Evolutionary conservation across 306 rosid genomes (phyloP).

Genomic region (Cucurbita pepo): DNA sequence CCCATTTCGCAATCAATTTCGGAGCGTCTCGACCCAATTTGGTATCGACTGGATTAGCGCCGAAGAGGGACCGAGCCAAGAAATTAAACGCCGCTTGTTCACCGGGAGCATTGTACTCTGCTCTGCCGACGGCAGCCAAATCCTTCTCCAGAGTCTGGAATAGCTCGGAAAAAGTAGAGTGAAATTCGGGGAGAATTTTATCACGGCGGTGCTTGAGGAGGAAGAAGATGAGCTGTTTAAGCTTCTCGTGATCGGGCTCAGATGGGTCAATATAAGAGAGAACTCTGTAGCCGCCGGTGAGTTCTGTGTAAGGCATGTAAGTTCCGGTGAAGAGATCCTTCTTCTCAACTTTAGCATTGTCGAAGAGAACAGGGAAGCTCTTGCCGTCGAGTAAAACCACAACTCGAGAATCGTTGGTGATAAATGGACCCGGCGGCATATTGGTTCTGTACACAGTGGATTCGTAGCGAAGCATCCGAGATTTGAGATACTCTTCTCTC

Average conservation of each 20-base stretch:
- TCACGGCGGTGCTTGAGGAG: constrained; percentile 48
- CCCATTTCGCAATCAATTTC: constrained; percentile 39
- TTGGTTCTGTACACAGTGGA: constrained; percentile 76
- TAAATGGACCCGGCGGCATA: constrained; percentile 81
- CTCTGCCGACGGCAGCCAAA: constrained; percentile 35
- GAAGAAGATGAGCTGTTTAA: constrained; percentile 47
- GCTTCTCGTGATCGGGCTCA: constrained; percentile 53
- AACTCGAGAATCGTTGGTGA: constrained; percentile 40
- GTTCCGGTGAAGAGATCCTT: constrained; percentile 72
- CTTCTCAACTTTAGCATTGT: constrained; percentile 56
- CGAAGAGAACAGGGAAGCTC: constrained; percentile 69
- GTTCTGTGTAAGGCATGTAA: constrained; percentile 57
- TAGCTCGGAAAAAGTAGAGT: constrained; percentile 26
- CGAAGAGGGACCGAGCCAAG: constrained; percentile 36
- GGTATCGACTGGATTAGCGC: constrained; percentile 32
- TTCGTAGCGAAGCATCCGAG: constrained; percentile 35
- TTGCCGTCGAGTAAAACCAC: constrained; percentile 68
- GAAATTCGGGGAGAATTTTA: constrained; percentile 54
- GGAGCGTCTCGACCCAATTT: constrained; percentile 55
- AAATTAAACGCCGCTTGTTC: constrained; percentile 77
- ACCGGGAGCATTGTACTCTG: constrained; percentile 22
- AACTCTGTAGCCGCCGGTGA: constrained; percentile 78
- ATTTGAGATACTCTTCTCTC: constrained; percentile 40
- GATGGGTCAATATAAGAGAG: constrained; percentile 91
- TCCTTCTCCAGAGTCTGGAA: constrained; percentile 40